Conservation (phyloP, 2,329 filamentous ascomycete species). For the Endocalyx cinctus region DNA sequence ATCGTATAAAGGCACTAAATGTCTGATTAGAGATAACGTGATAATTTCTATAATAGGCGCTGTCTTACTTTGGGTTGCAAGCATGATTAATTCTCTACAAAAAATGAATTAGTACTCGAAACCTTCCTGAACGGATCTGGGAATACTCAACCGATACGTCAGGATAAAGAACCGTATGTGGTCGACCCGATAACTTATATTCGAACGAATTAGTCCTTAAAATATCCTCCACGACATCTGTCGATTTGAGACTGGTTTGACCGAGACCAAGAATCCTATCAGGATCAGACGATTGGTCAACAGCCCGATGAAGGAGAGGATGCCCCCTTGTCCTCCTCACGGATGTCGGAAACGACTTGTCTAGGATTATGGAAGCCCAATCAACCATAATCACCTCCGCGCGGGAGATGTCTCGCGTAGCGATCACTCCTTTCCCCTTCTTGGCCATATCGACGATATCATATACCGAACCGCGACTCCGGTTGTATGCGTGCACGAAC, state of each 20-base stretch:
- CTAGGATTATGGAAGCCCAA: constrained; percentile 26
- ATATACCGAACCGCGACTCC: constrained; percentile 15
- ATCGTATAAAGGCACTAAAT: constrained; percentile 27
- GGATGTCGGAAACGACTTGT: constrained; percentile 25
- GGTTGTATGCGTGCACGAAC: constrained; percentile 5
- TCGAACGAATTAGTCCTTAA: constrained; percentile 32
- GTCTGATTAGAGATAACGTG: constrained; percentile 2
- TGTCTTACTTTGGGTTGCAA: constrained; percentile 30
- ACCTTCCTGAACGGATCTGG: too few relatives aligned
- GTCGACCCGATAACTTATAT: constrained; percentile 18
- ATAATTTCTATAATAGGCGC: background rate
- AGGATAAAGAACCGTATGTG: constrained; percentile 21
- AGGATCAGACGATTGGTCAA: constrained; percentile 22
- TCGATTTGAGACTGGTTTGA: constrained; percentile 19
- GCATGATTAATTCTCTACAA: constrained; percentile 27
- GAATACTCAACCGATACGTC: constrained; percentile 20
- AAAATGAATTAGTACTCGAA: background rate
- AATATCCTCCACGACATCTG: constrained; percentile 29
- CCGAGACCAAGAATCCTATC: constrained; percentile 23
- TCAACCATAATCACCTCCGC: constrained; percentile 33
- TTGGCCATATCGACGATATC: constrained; percentile 23
- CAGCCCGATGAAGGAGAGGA: constrained; percentile 23
- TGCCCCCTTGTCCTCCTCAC: constrained; percentile 25
- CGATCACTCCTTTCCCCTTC: constrained; percentile 31
- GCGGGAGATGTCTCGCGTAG: constrained; percentile 25